These are phyloP conservation scores for Peniophora sp. DNA, from an alignment of 1,284 basidiomycete genomes.

Conservation along the genomic window DNA sequence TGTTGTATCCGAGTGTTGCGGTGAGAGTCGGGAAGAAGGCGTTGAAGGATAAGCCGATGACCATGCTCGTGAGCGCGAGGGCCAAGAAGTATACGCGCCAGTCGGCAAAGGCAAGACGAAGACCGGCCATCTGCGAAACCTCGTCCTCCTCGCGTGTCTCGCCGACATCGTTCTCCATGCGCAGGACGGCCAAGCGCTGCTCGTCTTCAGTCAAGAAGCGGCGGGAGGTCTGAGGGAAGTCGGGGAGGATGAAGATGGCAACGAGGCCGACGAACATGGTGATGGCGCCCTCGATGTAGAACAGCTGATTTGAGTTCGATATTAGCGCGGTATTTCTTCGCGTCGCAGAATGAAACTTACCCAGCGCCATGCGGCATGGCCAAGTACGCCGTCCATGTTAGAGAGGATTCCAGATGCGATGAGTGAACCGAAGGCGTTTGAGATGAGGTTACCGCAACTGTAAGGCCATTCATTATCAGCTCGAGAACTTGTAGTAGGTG, in stretches of 20 bases:
- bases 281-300: constrained; percentile 66
- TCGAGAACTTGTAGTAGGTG: too few relatives aligned
- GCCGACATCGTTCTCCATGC: constrained; percentile 68
- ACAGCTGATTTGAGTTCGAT: constrained; percentile 46
- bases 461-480: too few relatives aligned
- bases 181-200: constrained; percentile 54
- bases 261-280: constrained; percentile 56
- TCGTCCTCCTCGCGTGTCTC: constrained; percentile 33
- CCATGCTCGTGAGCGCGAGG: constrained; percentile 44
- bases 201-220: constrained; percentile 58
- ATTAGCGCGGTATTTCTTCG: too few relatives aligned
- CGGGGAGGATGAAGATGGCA: constrained; percentile 67
- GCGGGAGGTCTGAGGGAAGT: constrained; percentile 57
- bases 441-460: constrained; percentile 59
- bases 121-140: constrained; percentile 32
- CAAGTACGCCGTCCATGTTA: constrained; percentile 63
- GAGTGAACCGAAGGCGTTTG: constrained; percentile 80
- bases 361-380: constrained; percentile 69
- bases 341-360: not conserved
- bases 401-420: constrained; percentile 68
- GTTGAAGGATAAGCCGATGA: constrained; percentile 66
- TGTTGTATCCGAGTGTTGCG: constrained; percentile 60
- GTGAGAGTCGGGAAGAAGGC: constrained; percentile 65
- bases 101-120: constrained; percentile 55
- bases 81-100: constrained; percentile 71